phyloP scores from a whole-genome alignment of 306 rosid species.

The Geum urbanum region DNA sequence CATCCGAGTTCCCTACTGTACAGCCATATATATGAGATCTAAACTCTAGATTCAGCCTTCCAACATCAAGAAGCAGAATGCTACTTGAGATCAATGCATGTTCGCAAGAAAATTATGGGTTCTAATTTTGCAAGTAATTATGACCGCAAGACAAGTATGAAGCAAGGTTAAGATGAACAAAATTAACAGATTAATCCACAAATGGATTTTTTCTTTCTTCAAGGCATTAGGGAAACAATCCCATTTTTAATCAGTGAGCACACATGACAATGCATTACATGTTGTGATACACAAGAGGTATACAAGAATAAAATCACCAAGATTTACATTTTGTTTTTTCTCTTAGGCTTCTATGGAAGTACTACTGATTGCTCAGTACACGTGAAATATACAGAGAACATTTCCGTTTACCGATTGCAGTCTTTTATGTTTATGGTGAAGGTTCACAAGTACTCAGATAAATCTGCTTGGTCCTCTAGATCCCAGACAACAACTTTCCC shows the following conservation, averaged over 20 bases:
- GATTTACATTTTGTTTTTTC: constrained; percentile 5
- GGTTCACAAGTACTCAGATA: constrained; percentile 41
- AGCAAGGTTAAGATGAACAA: no score
- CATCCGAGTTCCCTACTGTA: no score
- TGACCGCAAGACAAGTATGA: no score
- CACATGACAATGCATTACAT: neutral
- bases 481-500: constrained; percentile 87
- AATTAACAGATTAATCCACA: neutral
- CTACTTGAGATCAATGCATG: no score
- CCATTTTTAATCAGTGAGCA: neutral
- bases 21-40: no score
- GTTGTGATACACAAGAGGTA: constrained; percentile 8
- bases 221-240: neutral
- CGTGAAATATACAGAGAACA: constrained; percentile 23
- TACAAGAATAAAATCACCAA: constrained; percentile 14
- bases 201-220: neutral
- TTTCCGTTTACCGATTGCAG: constrained; percentile 10
- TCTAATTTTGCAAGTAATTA: no score
- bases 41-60: no score
- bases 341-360: constrained; percentile 17
- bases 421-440: constrained; percentile 4
- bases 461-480: constrained; percentile 73
- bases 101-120: no score
- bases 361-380: constrained; percentile 21
- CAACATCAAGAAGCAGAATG: no score